Percentiles rank a stretch among this genome's conserved stretches.
Conservation (phyloP, 2,329 filamentous ascomycete species). For the Penicillium palitans region DNA sequence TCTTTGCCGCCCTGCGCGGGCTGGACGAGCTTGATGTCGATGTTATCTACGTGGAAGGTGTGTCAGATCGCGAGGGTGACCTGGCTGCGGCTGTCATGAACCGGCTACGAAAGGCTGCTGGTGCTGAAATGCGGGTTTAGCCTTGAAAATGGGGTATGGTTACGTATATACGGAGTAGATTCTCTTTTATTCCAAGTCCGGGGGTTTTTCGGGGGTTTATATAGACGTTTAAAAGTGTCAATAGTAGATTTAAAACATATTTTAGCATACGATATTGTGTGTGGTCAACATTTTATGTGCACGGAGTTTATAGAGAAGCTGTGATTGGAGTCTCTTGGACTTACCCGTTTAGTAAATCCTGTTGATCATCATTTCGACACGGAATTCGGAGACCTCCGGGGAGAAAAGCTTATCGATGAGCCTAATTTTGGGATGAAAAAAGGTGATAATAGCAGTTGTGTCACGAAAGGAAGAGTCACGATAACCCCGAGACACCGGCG, state of each 20-base stretch:
- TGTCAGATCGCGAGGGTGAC: constrained; percentile 68
- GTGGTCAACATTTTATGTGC: neutral
- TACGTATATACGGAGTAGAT: constrained; percentile 7
- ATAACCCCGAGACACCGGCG: constrained; percentile 1
- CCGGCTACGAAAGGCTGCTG: constrained; percentile 73
- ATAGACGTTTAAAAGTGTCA: constrained; percentile 7
- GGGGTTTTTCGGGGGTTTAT: neutral
- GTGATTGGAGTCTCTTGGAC: constrained; percentile 4
- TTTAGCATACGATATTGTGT: neutral
- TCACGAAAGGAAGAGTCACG: neutral
- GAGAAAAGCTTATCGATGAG: constrained; percentile 6
- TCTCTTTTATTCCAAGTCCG: neutral
- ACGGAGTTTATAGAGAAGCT: neutral
- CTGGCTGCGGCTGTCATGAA: constrained; percentile 88
- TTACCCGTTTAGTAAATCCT: neutral
- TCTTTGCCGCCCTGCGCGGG: constrained; percentile 84
- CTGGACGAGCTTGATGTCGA: constrained; percentile 78
- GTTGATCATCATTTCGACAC: neutral
- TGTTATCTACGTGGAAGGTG: constrained; percentile 87
- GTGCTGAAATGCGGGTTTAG: constrained; percentile 53
- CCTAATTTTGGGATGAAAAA: neutral
- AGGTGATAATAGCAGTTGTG: neutral
- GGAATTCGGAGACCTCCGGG: constrained; percentile 17
- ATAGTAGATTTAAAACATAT: constrained; percentile 5
- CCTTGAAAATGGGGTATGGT: constrained; percentile 20